Evolutionary conservation across 345 rosid genomes (phyloP).

Genomic region (Eucalyptus polybractea): DNA sequence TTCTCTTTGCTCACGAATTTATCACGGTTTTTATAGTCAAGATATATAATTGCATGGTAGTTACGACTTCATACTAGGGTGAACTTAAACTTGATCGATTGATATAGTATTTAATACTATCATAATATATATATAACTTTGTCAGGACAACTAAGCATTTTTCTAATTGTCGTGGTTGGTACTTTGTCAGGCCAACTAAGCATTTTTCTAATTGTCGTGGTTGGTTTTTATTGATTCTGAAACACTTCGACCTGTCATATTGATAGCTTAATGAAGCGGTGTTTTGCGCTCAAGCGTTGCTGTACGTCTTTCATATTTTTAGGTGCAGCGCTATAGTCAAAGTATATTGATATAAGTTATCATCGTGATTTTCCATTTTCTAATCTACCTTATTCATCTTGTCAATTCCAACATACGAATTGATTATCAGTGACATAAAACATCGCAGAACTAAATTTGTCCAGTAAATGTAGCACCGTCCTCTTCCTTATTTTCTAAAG

Average conservation of each 20-base stretch:
- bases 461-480: background rate
- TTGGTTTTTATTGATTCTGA: background rate
- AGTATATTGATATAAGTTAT: background rate
- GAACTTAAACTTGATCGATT: background rate
- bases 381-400: background rate
- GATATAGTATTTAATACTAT: background rate
- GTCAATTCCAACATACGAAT: background rate
- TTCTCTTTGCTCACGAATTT: background rate
- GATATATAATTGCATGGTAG: background rate
- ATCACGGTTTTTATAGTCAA: background rate
- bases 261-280: background rate
- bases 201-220: too few relatives aligned
- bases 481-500: background rate
- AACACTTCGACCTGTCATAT: background rate
- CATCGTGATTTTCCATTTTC: background rate
- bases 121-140: background rate
- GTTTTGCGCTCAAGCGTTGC: background rate
- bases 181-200: too few relatives aligned
- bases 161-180: background rate
- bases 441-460: background rate
- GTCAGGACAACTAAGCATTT: background rate
- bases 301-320: background rate
- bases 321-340: background rate
- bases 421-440: background rate
- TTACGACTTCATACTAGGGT: background rate